A percentile compares a stretch with the other conserved stretches of the same genome.
phyloP scores from a whole-genome alignment of 495 filamentous ascomycete species.

The Chaetomium tenue region DNA sequence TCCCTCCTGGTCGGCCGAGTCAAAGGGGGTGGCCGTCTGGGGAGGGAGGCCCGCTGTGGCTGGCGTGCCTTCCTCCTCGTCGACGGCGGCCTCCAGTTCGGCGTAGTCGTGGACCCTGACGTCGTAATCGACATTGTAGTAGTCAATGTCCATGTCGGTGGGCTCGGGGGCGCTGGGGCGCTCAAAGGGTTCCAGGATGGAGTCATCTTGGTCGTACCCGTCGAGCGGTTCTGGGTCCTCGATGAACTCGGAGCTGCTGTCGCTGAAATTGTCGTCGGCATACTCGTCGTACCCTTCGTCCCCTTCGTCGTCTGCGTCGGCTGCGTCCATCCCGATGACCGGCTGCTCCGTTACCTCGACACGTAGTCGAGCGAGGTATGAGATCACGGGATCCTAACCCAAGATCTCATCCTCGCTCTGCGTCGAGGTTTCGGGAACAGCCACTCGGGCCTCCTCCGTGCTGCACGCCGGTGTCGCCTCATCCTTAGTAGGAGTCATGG shows the following conservation, averaged over 20 bases:
- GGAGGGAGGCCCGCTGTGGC: no score
- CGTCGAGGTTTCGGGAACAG: no score
- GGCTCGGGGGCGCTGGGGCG: neutral
- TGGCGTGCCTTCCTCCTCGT: neutral
- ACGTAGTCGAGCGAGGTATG: neutral
- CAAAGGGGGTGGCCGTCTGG: no score
- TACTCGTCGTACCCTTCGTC: no score
- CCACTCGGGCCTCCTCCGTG: neutral
- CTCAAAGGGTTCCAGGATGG: neutral
- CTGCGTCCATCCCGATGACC: no score
- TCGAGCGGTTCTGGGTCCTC: neutral
- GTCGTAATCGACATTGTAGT: neutral
- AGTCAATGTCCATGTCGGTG: neutral
- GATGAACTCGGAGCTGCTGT: constrained; percentile 1
- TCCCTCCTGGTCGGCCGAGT: no score
- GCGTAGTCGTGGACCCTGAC: neutral
- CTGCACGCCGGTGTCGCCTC: neutral
- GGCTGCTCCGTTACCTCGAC: no score
- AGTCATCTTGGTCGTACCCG: neutral
- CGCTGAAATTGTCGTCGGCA: neutral
- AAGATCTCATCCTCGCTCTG: neutral
- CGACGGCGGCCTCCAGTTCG: no score
- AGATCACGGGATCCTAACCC: neutral
- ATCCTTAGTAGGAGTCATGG: neutral
- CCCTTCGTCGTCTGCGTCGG: no score